Evolutionary conservation across 2,329 filamentous ascomycete species (phyloP).

Genomic region (Ophiocordyceps camponoti-floridani): DNA sequence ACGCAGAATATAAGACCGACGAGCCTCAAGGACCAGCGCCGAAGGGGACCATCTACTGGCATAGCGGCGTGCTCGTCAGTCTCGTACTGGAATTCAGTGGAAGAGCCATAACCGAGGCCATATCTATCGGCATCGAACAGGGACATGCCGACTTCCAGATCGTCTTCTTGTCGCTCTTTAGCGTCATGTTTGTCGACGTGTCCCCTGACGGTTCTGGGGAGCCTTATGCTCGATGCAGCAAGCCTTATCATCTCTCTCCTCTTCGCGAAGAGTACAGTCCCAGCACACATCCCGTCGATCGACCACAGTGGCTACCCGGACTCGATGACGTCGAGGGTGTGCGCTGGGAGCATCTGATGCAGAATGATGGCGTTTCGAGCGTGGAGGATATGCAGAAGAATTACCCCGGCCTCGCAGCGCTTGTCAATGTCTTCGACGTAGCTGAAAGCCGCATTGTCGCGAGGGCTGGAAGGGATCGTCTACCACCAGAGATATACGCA

Average conservation of each 20-base stretch:
- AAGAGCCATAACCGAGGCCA: constrained; percentile 4
- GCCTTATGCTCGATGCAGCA: not conserved
- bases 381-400: constrained; percentile 1
- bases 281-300: constrained; percentile 4
- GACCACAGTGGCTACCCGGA: constrained; percentile 2
- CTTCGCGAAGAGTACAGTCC: constrained; percentile 2
- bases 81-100: constrained; percentile 3
- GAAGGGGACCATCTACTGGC: constrained; percentile 4
- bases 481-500: constrained; percentile 5
- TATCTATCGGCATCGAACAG: constrained; percentile 5
- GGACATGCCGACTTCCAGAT: constrained; percentile 6
- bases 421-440: constrained; percentile 8
- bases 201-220: not conserved
- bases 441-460: constrained; percentile 3
- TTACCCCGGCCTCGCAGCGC: constrained; percentile 5
- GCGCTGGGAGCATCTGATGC: constrained; percentile 1
- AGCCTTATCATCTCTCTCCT: constrained; percentile 5
- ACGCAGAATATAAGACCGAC: constrained; percentile 2
- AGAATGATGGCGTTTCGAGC: constrained; percentile 1
- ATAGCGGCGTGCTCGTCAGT: constrained; percentile 3
- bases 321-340: not conserved
- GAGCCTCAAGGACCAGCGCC: constrained; percentile 2
- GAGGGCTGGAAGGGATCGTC: constrained; percentile 1
- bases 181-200: constrained; percentile 7
- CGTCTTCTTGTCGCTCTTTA: constrained; percentile 6